Evolutionary conservation across 2,329 filamentous ascomycete species (phyloP).

Genomic region (Microsporum ferrugineum): DNA sequence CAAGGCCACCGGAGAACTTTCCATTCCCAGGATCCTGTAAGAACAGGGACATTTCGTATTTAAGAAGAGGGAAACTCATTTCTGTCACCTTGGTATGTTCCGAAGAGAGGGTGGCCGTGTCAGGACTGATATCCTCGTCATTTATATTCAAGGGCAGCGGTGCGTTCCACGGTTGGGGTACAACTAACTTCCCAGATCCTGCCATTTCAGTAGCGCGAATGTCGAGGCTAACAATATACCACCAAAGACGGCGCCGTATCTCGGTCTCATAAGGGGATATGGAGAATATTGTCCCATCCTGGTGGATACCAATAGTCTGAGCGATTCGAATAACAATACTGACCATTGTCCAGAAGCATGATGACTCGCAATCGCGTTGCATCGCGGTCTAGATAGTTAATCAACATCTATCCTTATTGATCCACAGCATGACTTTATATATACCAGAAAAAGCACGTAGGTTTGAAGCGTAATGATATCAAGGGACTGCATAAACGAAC

Average conservation of each 20-base stretch:
- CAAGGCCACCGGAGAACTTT: constrained; percentile 30
- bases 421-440: neutral
- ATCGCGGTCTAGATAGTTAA: neutral
- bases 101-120: constrained; percentile 28
- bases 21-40: constrained; percentile 25
- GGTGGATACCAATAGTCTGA: constrained; percentile 57
- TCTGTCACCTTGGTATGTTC: constrained; percentile 28
- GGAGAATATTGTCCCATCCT: constrained; percentile 43
- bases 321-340: constrained; percentile 57
- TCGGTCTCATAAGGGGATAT: constrained; percentile 49
- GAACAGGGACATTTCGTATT: constrained; percentile 11
- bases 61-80: constrained; percentile 33
- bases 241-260: constrained; percentile 62
- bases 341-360: constrained; percentile 30
- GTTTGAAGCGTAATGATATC: constrained; percentile 37
- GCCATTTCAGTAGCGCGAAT: constrained; percentile 57
- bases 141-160: constrained; percentile 32
- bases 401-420: neutral
- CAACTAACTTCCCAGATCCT: constrained; percentile 30
- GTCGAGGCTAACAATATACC: constrained; percentile 59
- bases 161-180: neutral
- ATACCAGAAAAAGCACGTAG: constrained; percentile 33
- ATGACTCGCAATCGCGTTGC: neutral
- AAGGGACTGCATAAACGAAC: constrained; percentile 33
- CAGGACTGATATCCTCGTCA: constrained; percentile 31